Evolutionary conservation across 345 rosid species (phyloP), one percentile per base, ranked within the genome.

Genomic region (Microthlaspi erraticum): DNA sequence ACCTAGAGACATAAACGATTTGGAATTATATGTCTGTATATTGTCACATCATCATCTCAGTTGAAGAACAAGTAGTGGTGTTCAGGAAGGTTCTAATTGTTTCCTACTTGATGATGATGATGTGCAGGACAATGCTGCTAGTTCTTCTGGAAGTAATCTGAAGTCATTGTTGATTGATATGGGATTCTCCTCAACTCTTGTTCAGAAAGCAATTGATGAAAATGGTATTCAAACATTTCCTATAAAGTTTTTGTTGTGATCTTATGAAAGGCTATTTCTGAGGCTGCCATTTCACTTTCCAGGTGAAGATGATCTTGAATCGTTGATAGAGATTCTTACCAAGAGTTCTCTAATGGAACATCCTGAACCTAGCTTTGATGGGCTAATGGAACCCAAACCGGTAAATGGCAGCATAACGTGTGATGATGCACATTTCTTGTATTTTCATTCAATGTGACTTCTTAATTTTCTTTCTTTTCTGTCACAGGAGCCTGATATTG

Each of bases 171-270:
- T 94, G 19, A 68, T 79, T 57, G 96, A 81, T 78, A 91, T 94
- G 99, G 96, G 99, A 36, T 94, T 83, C 75, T 49, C 63, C 20
- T 77, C 96, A 18, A 77, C 85, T 70, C 89, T 85, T 71, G 88
- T 88, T 6, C 83, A 87, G 77, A 84, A 78, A 83, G 93, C 75
- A 12, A 83, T 94, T 57, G 77, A 84, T 64, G 95, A 87, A 79
- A 87, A 87, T 59, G 98, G 98, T 91, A 86, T 16, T 18, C 32
- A 8, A 6, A 19, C 3, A 11, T 37, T 48, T 46, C 44, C 17
- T 10, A 5, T 29, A 7, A 14, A 26, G 3, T 26, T 26, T 26
- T 26, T n/a, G n/a, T n/a, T 34, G 32, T 41, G 4, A 26, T 66
- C 46, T 60, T 32, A 42, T 60, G 11, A 58, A 58, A 45, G 34